Evolutionary conservation across 179 eudicot species (phyloP).

Genomic region (Gypsophila paniculata): DNA sequence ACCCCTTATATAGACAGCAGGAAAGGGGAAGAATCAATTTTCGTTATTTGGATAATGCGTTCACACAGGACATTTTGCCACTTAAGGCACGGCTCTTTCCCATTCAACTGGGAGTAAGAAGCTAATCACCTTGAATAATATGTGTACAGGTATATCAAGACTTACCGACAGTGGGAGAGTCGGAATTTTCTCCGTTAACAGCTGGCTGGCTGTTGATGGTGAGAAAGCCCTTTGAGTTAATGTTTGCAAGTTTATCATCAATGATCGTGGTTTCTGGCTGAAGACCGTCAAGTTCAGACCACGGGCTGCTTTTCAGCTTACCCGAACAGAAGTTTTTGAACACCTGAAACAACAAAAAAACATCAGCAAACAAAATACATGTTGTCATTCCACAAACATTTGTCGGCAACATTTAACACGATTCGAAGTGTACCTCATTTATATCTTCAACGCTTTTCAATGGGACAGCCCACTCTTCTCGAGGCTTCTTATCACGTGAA

Average conservation of each 20-base stretch:
- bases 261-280: conserved; percentile 96
- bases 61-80: neutral
- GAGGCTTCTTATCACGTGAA: conserved; percentile 81
- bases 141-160: neutral
- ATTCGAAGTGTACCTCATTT: conserved; percentile 49
- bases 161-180: conserved; percentile 82
- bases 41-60: too few relatives aligned
- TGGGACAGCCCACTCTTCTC: conserved; percentile 88
- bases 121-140: neutral
- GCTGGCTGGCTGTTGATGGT: conserved; percentile 97
- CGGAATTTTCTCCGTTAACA: conserved; percentile 84
- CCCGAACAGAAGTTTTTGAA: conserved; percentile 80
- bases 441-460: conserved; percentile 67
- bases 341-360: conserved; percentile 40
- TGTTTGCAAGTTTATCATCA: conserved; percentile 54
- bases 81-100: neutral
- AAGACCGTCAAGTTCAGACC: conserved; percentile 97
- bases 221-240: conserved; percentile 80
- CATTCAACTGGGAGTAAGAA: neutral
- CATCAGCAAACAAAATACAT: conserved; percentile 15
- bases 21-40: too few relatives aligned
- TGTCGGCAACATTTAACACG: neutral
- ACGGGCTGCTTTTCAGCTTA: conserved; percentile 75
- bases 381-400: neutral
- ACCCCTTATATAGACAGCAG: too few relatives aligned